A percentile compares a stretch with the other conserved stretches of the same genome.
These are phyloP conservation scores for Mycena floridula DNA, from an alignment of 768 basidiomycete genomes.

Conservation along the genomic window DNA sequence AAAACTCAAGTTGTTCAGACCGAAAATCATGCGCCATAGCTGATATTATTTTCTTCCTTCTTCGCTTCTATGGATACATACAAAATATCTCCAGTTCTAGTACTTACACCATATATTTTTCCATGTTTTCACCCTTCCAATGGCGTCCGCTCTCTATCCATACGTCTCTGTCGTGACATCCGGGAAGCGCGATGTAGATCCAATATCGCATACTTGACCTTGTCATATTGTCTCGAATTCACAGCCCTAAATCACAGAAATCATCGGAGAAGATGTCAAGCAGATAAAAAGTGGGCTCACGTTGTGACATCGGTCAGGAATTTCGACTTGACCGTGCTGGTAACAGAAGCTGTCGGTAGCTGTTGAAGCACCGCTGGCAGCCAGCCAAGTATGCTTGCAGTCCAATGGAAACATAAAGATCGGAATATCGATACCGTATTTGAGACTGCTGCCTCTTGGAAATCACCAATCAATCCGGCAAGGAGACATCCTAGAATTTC, in stretches of 20 bases:
- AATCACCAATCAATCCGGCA: conserved; percentile 76
- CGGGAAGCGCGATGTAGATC: conserved; percentile 66
- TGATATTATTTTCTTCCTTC: neutral
- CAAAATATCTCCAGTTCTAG: neutral
- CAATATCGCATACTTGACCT: conserved; percentile 76
- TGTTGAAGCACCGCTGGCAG: conserved; percentile 65
- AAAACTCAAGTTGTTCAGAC: too few species aligned
- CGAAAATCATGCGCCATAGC: neutral
- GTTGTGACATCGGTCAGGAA: conserved; percentile 70
- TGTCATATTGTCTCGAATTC: conserved; percentile 61
- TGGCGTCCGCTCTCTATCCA: neutral
- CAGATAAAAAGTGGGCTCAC: conserved; percentile 39
- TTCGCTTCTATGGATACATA: neutral
- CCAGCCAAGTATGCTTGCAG: conserved; percentile 65
- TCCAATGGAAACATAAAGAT: conserved; percentile 59
- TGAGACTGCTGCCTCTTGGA: conserved; percentile 79
- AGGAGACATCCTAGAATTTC: conserved; percentile 66
- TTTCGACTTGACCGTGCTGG: conserved; percentile 58
- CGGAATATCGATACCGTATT: conserved; percentile 75
- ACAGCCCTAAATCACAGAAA: conserved; percentile 44
- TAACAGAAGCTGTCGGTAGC: conserved; percentile 53
- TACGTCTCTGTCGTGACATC: conserved; percentile 67
- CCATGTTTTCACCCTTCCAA: neutral
- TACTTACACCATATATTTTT: neutral
- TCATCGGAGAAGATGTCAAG: conserved; percentile 6